These are phyloP conservation scores for Trypanosoma cruzi DNA, from an alignment of 208 protist species.

Conservation along the genomic window DNA sequence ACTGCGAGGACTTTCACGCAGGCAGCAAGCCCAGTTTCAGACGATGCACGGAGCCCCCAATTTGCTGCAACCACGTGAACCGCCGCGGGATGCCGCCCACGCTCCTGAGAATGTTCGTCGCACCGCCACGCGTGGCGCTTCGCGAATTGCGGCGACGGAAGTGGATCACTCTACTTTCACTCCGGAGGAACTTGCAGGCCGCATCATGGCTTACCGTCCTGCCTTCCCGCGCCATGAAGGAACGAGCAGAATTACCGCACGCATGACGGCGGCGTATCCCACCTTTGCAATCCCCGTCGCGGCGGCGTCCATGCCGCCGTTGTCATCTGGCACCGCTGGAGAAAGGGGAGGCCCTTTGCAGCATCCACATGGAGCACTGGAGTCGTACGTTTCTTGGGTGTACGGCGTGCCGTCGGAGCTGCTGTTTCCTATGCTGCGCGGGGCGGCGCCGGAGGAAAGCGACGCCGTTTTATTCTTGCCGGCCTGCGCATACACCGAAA, in stretches of 20 bases:
- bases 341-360: background rate
- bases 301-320: slow-evolving; percentile 19
- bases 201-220: slow-evolving; percentile 50
- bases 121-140: background rate
- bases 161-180: slow-evolving; percentile 6
- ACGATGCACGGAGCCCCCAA: background rate
- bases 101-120: background rate
- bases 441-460: background rate
- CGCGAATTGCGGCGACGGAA: background rate
- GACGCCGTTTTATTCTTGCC: slow-evolving; percentile 34
- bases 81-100: no score
- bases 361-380: slow-evolving; percentile 4
- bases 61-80: background rate
- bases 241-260: background rate
- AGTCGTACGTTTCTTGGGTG: slow-evolving; percentile 52
- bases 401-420: slow-evolving; percentile 54
- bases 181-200: slow-evolving; percentile 19
- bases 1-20: slow-evolving; percentile 26
- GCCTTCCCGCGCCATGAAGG: slow-evolving; percentile 6
- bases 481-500: background rate
- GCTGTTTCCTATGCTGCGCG: slow-evolving; percentile 24
- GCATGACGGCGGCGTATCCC: slow-evolving; percentile 10
- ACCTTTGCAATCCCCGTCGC: slow-evolving; percentile 31
- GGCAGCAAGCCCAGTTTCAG: slow-evolving; percentile 21
- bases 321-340: background rate